These are phyloP conservation scores for Penicillium bovifimosum DNA, from an alignment of 495 filamentous ascomycete species.

Conservation along the genomic window DNA sequence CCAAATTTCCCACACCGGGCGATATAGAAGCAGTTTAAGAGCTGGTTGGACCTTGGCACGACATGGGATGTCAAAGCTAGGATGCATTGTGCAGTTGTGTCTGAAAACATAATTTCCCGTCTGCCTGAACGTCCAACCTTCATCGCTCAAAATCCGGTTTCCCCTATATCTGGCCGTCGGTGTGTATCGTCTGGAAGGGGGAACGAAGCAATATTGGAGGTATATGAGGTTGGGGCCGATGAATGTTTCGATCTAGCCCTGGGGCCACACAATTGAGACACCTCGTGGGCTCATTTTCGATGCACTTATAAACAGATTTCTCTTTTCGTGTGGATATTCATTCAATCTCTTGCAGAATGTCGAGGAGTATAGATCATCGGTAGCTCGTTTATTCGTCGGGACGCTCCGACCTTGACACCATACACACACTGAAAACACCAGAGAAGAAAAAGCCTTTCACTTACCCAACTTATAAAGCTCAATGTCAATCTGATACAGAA, in stretches of 20 bases:
- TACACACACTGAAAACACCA: conserved; percentile 10
- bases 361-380: background rate
- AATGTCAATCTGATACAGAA: conserved; percentile 22
- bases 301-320: background rate
- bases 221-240: background rate
- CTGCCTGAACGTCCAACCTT: background rate
- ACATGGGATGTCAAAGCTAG: background rate
- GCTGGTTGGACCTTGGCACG: conserved; percentile 2
- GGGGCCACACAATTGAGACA: background rate
- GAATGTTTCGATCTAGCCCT: background rate
- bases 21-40: conserved; percentile 10
- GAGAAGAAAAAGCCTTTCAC: conserved; percentile 18
- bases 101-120: conserved; percentile 12
- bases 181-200: background rate
- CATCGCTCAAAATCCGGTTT: background rate
- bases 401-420: conserved; percentile 7
- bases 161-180: background rate
- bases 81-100: conserved; percentile 15
- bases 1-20: conserved; percentile 3
- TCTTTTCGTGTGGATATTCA: background rate
- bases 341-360: background rate
- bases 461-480: conserved; percentile 32
- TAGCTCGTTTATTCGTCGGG: conserved; percentile 1
- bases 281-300: background rate
- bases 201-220: background rate